Evolutionary conservation across 768 basidiomycete genomes (phyloP), one percentile per base, ranked within the genome.

Genomic region (Hirschioporus abietinus): DNA sequence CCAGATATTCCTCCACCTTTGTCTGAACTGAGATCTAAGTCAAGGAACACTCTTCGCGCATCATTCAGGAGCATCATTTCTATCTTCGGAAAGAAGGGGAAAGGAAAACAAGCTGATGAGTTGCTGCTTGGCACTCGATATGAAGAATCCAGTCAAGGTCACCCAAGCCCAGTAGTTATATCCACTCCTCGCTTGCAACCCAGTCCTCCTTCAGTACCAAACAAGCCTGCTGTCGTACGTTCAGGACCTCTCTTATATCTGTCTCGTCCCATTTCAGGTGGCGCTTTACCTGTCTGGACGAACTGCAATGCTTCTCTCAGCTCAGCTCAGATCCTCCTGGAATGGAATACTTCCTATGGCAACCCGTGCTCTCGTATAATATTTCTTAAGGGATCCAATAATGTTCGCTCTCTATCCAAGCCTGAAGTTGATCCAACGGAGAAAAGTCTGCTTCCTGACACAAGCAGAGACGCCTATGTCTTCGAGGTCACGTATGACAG

Each of bases 401-500:
- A 91, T 71, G 84, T 91, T 61, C 88, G 83, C 25, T 90, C 91
- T 12, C 73, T 89, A 15, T 69, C 81, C 26, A 26, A 76, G 35
- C 70, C 72, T 9, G 79, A 86, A 61, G 71, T 88, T 26, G 74
- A 76, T 42, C 65, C 71, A 12, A 79, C 82, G 4, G 87, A 89
- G 66, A 75, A 73, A 27, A 76, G 74, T 6, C 70, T 80, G 26
- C 77, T 87, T n/a, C 79, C 81, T 15, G 65, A 77, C n/a, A 71
- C 73, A 15, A 78, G 79, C 26, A 52, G 42, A 52, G 81, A 84
- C 61, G 69, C 83, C 63, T 84, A 84, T 68, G 76, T 87, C 0
- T 91, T 92, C 66, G 89, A 91, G 73, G 70, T 92, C n/a, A 63
- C 82, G 20, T 88, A 90, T 65, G 81, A 85, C 64, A 84, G 80